Percentiles rank a stretch among this genome's conserved stretches.
Conservation (phyloP, 352 stramenopile genomes). For the Globisporangium canariense region DNA sequence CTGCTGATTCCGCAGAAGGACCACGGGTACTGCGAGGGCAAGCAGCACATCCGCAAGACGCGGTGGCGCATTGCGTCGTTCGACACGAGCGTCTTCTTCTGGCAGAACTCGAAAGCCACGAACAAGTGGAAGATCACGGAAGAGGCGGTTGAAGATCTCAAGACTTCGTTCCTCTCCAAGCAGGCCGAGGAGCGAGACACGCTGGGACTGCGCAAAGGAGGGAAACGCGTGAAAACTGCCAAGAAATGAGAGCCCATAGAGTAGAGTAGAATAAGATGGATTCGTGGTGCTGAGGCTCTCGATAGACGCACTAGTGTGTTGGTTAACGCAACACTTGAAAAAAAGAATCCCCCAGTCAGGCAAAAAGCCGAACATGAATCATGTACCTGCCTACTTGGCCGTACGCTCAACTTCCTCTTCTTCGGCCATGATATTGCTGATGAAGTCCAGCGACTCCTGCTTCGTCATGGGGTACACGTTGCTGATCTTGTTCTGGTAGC, state of each 20-base stretch:
- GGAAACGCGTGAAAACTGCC: slow-evolving; percentile 55
- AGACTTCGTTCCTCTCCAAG: slow-evolving; percentile 73
- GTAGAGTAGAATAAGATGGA: slow-evolving; percentile 9
- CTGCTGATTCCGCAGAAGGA: slow-evolving; percentile 79
- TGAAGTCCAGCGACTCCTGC: slow-evolving; percentile 97
- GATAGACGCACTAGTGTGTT: not conserved
- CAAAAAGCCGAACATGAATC: not conserved
- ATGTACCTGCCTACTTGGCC: slow-evolving; percentile 21
- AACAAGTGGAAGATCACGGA: slow-evolving; percentile 68
- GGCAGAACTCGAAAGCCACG: slow-evolving; percentile 87
- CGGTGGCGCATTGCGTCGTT: slow-evolving; percentile 91
- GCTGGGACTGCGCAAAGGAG: slow-evolving; percentile 64
- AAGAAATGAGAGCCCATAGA: slow-evolving; percentile 16
- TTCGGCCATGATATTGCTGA: slow-evolving; percentile 89
- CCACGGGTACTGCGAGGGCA: slow-evolving; percentile 90
- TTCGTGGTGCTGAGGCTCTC: not conserved
- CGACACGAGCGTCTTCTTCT: slow-evolving; percentile 95
- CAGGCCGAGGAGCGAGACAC: slow-evolving; percentile 67
- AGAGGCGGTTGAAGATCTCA: slow-evolving; percentile 46
- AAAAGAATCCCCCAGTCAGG: not conserved
- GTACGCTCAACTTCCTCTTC: slow-evolving; percentile 67
- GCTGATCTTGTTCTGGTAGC: slow-evolving; percentile 98
- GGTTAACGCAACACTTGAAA: not conserved
- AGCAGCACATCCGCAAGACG: slow-evolving; percentile 87
- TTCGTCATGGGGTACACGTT: slow-evolving; percentile 93